These are phyloP conservation scores for Phialophora macrospora DNA, from an alignment of 2,329 filamentous ascomycete genomes.

Conservation along the genomic window DNA sequence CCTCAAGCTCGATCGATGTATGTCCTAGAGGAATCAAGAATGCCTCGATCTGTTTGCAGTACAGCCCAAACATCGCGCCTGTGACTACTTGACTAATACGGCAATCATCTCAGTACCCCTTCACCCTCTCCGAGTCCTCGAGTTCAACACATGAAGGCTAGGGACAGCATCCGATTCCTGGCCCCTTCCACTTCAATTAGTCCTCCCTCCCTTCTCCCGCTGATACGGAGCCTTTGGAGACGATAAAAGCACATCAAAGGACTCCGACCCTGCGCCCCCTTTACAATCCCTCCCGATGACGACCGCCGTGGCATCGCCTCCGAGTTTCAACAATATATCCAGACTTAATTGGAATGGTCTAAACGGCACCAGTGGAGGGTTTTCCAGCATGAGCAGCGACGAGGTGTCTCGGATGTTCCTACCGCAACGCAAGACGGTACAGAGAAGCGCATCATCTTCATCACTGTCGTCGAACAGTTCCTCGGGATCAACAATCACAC, in stretches of 20 bases:
- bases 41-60: not conserved
- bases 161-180: constrained; percentile 24
- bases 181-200: constrained; percentile 23
- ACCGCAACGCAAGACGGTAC: constrained; percentile 77
- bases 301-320: constrained; percentile 70
- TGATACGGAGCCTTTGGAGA: constrained; percentile 5
- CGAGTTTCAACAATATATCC: constrained; percentile 65
- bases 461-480: constrained; percentile 71
- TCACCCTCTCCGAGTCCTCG: constrained; percentile 20
- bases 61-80: not conserved
- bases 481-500: constrained; percentile 52
- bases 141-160: constrained; percentile 38
- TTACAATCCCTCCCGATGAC: constrained; percentile 48
- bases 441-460: constrained; percentile 88
- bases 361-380: constrained; percentile 64
- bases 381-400: constrained; percentile 77
- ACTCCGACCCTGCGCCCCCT: not conserved
- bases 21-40: constrained; percentile 15
- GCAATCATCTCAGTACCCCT: constrained; percentile 9
- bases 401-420: constrained; percentile 86
- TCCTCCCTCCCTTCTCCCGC: constrained; percentile 4
- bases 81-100: constrained; percentile 19
- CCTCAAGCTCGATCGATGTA: constrained; percentile 20
- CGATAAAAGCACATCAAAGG: constrained; percentile 1
- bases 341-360: constrained; percentile 66